These are phyloP conservation scores for Plasmodium chabaudi DNA, from an alignment of 169 alveolate genomes.

Conservation along the genomic window DNA sequence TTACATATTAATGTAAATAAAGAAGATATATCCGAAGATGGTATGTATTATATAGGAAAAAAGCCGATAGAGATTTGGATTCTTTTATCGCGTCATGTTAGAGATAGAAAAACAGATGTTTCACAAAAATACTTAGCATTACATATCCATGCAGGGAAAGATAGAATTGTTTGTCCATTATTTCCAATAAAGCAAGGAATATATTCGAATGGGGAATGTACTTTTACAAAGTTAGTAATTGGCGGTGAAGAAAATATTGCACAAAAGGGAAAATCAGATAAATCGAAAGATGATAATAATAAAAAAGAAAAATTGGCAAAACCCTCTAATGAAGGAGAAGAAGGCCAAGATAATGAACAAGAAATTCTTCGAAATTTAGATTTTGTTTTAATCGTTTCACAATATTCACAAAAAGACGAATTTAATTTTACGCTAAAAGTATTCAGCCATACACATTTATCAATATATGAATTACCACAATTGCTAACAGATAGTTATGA, in stretches of 20 bases:
- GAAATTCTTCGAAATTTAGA: conserved; percentile 61
- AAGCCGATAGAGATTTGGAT: conserved; percentile 84
- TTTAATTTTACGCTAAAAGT: conserved; percentile 79
- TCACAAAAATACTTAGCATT: conserved; percentile 84
- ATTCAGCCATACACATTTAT: conserved; percentile 75
- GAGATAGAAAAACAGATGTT: conserved; percentile 76
- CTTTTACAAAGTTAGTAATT: conserved; percentile 81
- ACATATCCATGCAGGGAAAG: conserved; percentile 81
- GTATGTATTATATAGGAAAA: conserved; percentile 42
- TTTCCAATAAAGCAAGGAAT: conserved; percentile 87
- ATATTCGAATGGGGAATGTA: conserved; percentile 88
- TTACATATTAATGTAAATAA: conserved; percentile 53
- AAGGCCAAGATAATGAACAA: conserved; percentile 51
- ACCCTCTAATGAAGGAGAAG: conserved; percentile 3
- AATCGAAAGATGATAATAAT: conserved; percentile 33
- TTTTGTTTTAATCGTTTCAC: conserved; percentile 79
- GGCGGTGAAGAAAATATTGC: conserved; percentile 52
- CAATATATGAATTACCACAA: conserved; percentile 78
- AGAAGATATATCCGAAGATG: conserved; percentile 69
- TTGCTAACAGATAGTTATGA: conserved; percentile 64
- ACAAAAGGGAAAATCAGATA: not conserved
- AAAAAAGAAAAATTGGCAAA: conserved; percentile 14
- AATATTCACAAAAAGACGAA: conserved; percentile 80
- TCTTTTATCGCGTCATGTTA: conserved; percentile 82
- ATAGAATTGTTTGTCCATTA: conserved; percentile 84